These are phyloP conservation scores for Ceratocystis eucalypticola DNA, from an alignment of 2,329 filamentous ascomycete genomes.

Conservation along the genomic window DNA sequence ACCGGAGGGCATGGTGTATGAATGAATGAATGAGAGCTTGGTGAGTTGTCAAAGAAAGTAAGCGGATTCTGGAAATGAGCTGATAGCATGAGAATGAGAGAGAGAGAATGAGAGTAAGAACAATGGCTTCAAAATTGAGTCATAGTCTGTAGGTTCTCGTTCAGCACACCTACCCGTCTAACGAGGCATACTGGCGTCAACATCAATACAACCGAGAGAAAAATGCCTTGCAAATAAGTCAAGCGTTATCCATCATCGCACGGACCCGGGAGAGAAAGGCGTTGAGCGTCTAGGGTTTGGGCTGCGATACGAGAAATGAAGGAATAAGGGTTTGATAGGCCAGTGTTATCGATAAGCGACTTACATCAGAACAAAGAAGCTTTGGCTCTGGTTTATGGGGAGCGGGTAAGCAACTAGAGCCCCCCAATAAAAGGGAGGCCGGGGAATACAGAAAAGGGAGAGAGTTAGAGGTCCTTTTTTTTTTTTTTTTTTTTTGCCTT, in stretches of 20 bases:
- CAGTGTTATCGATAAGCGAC: constrained; percentile 3
- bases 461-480: background rate
- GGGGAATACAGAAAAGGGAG: background rate
- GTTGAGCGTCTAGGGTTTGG: background rate
- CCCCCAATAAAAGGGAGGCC: background rate
- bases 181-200: too few relatives aligned
- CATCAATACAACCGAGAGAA: background rate
- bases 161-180: background rate
- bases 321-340: background rate
- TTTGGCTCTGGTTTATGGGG: background rate
- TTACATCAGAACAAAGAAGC: background rate
- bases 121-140: background rate
- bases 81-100: background rate
- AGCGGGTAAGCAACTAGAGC: background rate
- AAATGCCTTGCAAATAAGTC: background rate
- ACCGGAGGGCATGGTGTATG: constrained; percentile 2
- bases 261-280: background rate
- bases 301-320: background rate
- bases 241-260: background rate
- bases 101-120: background rate
- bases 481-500: too few relatives aligned
- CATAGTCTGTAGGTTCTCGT: background rate
- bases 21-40: background rate
- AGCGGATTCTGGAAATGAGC: background rate
- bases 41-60: background rate